Conservation (phyloP, 2,329 filamentous ascomycete species). For the Elsinoe batatas region DNA sequence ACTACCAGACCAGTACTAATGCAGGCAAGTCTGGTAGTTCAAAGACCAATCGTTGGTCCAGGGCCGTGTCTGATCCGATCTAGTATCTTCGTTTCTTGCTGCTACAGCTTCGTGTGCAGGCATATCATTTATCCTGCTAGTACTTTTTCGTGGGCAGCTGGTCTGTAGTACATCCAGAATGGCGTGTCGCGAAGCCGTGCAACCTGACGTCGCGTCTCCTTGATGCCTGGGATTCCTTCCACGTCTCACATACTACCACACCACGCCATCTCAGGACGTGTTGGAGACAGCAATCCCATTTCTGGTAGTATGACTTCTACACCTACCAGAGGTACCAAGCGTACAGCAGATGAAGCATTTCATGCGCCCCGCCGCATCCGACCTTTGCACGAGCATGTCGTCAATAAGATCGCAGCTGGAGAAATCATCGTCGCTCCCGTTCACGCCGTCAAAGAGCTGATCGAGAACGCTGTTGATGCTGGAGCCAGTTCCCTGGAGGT, state of each 20-base stretch:
- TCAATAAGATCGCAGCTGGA: conserved; percentile 97
- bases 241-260: no score
- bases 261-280: background rate
- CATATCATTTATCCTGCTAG: no score
- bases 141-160: no score
- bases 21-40: no score
- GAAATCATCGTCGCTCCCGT: conserved; percentile 98
- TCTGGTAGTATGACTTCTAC: background rate
- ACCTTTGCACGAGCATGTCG: conserved; percentile 82
- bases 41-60: no score
- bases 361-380: conserved; percentile 44
- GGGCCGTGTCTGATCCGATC: no score
- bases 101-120: no score
- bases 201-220: background rate
- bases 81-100: no score
- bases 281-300: background rate
- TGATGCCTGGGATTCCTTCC: no score
- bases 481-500: conserved; percentile 86
- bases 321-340: conserved; percentile 23
- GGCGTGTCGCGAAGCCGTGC: no score
- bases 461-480: conserved; percentile 97
- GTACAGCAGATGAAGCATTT: conserved; percentile 21
- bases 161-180: no score
- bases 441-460: conserved; percentile 89
- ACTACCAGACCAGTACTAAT: no score